Base-by-base conservation (phyloP, 352 stramenopile genomes). In the Globisporangium heterothallicum region DNA sequence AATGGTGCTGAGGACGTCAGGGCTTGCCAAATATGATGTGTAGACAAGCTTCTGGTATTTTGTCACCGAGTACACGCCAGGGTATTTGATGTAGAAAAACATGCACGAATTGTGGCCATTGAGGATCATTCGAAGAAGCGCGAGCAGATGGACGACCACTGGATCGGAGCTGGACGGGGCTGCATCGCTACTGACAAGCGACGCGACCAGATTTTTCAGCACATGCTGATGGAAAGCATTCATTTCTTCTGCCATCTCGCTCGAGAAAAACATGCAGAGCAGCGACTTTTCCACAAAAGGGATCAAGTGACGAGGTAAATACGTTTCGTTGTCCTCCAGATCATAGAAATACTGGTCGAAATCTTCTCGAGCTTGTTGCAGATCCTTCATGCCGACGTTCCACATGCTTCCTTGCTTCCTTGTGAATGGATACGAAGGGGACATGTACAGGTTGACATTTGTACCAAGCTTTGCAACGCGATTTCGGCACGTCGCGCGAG, bases 21-120 rank as follows among this genome's bases (percentile, higher is more conserved):
- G 63, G 41, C 43, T 86, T n/a, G 77, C 62, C 40, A 92, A 55
- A 35, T 92, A 92, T 9, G 70, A 75, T 7, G 78, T 89, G 52
- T 86, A 92, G 24, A 92, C 66, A 19, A 92, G 64, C 25, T 76
- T 75, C 54, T 83, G 70, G 41, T 83, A 74, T 46, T 79, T 88
- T 42, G 61, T 58, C 0, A 77, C 62, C 4, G 66, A 72, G 50
- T 87, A 79, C 18, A 58, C 75, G 18, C 83, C 78, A 13, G 68
- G 72, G 34, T 93, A 90, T 58, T 92, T 91, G 58, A 84, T 65
- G 46, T 95, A 93, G 55, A 90, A 95, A 55, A 77, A 92, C 70
- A 87, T 80, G 42, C 76, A 87, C 26, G 78, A 78, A 34, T 72
- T 74, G 64, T 88, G 75, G 6, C 80, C 84, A 44, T 88, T 90